These are phyloP conservation scores for Houttuynia cordata DNA, from an alignment of 164 flowering plant genomes.

Conservation along the genomic window DNA sequence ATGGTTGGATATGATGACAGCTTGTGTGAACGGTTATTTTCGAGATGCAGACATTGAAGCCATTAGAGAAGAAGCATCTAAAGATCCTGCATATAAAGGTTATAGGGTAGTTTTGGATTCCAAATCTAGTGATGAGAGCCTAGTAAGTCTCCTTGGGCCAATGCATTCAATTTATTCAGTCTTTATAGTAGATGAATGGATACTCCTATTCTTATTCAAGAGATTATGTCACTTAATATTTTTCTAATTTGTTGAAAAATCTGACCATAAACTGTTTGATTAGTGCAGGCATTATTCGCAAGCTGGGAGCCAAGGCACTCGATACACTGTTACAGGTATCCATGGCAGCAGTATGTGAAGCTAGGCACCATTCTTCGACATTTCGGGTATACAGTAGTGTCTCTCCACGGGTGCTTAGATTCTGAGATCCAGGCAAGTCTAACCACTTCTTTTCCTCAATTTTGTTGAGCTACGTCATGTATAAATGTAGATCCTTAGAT, in stretches of 20 bases:
- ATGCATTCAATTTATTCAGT: background rate
- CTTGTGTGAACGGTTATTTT: conserved; percentile 71
- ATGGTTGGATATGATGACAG: conserved; percentile 26
- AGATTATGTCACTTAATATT: too few relatives aligned
- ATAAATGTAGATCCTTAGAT: background rate
- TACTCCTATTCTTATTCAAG: too few relatives aligned
- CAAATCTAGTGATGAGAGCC: conserved; percentile 65
- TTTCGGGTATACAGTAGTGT: conserved; percentile 72
- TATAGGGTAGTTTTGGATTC: conserved; percentile 84
- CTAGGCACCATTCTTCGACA: conserved; percentile 71
- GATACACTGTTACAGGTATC: conserved; percentile 49
- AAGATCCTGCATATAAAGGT: conserved; percentile 56
- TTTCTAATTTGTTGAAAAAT: too few relatives aligned
- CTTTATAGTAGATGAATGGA: background rate
- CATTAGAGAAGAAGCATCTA: conserved; percentile 18
- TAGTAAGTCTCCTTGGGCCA: conserved; percentile 24
- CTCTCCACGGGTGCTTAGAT: conserved; percentile 77
- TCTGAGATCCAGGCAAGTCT: conserved; percentile 78
- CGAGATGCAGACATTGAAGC: conserved; percentile 22
- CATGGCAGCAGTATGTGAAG: conserved; percentile 82
- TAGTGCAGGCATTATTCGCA: conserved; percentile 65
- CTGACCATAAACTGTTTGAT: background rate
- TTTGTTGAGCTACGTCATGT: background rate
- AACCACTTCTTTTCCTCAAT: background rate
- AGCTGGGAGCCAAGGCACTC: conserved; percentile 96